Evolutionary conservation across 129 eudicot species (phyloP).

Genomic region (Lonicera japonica): DNA sequence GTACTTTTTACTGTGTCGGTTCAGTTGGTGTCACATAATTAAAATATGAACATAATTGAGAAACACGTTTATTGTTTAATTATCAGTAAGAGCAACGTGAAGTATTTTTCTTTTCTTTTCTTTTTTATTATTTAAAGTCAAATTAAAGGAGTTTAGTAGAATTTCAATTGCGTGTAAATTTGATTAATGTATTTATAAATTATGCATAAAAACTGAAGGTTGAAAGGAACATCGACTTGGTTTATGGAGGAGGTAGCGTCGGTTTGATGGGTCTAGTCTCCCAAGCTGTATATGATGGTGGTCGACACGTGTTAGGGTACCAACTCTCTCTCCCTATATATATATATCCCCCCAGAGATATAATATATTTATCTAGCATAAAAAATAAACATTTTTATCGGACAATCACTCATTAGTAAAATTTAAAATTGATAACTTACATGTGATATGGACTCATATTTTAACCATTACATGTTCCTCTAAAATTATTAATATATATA

Average conservation of each 20-base stretch:
- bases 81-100: constrained; percentile 14
- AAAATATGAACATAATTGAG: neutral
- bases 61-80: neutral
- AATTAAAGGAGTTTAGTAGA: neutral
- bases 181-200: neutral
- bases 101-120: neutral
- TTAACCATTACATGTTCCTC: too few species aligned
- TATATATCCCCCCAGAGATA: neutral
- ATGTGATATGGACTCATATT: too few species aligned
- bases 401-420: too few species aligned
- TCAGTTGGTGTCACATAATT: neutral
- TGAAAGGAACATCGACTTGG: constrained; percentile 74
- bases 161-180: constrained; percentile 15
- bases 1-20: neutral
- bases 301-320: constrained; percentile 90
- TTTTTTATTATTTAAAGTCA: neutral
- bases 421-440: too few species aligned
- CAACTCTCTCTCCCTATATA: neutral
- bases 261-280: constrained; percentile 81
- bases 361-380: too few species aligned
- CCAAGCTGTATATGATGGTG: constrained; percentile 78
- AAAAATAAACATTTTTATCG: too few species aligned
- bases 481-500: too few species aligned
- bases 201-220: constrained; percentile 34
- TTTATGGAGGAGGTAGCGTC: constrained; percentile 84